Evolutionary conservation across 1,139 yeast species (phyloP), one percentile per base, ranked within the genome.

Genomic region (Scheffersomyces segobiensis): DNA sequence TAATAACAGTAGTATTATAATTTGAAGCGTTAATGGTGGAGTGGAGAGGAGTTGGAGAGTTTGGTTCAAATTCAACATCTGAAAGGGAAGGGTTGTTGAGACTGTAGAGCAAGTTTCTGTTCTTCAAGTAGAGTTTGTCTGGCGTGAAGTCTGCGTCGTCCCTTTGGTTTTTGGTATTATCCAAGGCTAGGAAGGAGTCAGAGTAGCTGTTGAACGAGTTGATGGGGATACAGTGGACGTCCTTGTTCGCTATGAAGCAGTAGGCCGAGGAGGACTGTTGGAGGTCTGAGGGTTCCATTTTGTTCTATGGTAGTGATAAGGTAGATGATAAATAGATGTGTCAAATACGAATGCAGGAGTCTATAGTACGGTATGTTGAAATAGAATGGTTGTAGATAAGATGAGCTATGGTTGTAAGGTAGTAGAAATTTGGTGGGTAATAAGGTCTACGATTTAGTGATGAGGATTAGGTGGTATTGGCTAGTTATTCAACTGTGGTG

Each of bases 31-130:
- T 48, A 7, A 48, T 24, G 1, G 24, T 24, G 50, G 50, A 21
- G 50, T 48, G 50, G 17, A 24, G 26, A 19, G 59, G 57, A n/a
- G 56, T 49, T 12, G 60, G 54, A n/a, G 65, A 64, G 42, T 63
- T 60, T 12, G 66, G 58, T 50, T 77, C 81, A 0, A 73, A 69
- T 53, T 79, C 82, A 12, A 74, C 62, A 58, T 79, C 83, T 0
- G 81, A 76, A 48, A 75, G 65, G 7, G 81, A 76, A 6, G 84
- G 83, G 63, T 80, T 80, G 63, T 80, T 80, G 51, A 80, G 68
- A 55, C 77, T 69, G 64, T 80, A 80, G 51, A 80, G 65, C 19
- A 80, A 68, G 65, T 79, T 80, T 58, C 72, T 74, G 60, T 76
- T 75, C 57, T 71, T 73, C 50, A 77, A 66, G 60, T 75, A 76